Percentiles rank a stretch among this genome's conserved stretches.
Evolutionary conservation across 2,329 filamentous ascomycete genomes (phyloP).

Genomic region (Cladosporium austrohemisphaericum): DNA sequence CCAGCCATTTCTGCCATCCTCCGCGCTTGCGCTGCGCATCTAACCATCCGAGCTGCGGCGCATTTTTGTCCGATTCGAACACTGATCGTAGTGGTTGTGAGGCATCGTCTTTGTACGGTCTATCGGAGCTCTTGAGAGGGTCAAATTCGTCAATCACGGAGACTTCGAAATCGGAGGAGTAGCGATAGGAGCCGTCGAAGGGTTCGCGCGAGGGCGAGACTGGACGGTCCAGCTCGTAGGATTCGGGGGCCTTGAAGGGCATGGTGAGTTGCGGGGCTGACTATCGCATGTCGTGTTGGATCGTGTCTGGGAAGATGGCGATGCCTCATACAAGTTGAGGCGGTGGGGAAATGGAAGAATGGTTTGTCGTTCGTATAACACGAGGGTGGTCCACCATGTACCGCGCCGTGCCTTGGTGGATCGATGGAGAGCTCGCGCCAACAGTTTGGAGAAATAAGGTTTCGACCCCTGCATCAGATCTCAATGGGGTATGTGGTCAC

Average conservation of each 20-base stretch:
- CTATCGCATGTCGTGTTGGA: conserved; percentile 8
- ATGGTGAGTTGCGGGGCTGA: conserved; percentile 23
- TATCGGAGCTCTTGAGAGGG: conserved; percentile 40
- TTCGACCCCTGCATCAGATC: not conserved
- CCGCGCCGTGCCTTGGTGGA: not conserved
- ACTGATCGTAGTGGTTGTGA: conserved; percentile 32
- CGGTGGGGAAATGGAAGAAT: not conserved
- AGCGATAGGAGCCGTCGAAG: conserved; percentile 15
- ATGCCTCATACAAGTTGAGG: not conserved
- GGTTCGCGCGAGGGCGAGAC: conserved; percentile 17
- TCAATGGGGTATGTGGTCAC: too few species aligned
- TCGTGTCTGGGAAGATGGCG: not conserved
- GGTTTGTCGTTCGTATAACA: not conserved
- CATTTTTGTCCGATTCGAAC: conserved; percentile 26
- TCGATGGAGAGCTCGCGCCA: conserved; percentile 13
- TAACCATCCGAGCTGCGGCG: conserved; percentile 26
- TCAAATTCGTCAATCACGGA: conserved; percentile 42
- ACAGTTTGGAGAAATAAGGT: conserved; percentile 2
- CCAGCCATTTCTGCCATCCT: conserved; percentile 29
- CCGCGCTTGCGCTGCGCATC: conserved; percentile 19
- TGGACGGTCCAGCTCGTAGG: conserved; percentile 29
- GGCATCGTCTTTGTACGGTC: conserved; percentile 39
- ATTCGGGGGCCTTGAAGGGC: conserved; percentile 28
- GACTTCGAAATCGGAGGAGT: conserved; percentile 20
- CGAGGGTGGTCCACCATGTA: not conserved